Percentiles rank a stretch among this genome's conserved stretches.
phyloP scores from a whole-genome alignment of 768 basidiomycete genomes.

The Cystofilobasidium bisporidii region DNA sequence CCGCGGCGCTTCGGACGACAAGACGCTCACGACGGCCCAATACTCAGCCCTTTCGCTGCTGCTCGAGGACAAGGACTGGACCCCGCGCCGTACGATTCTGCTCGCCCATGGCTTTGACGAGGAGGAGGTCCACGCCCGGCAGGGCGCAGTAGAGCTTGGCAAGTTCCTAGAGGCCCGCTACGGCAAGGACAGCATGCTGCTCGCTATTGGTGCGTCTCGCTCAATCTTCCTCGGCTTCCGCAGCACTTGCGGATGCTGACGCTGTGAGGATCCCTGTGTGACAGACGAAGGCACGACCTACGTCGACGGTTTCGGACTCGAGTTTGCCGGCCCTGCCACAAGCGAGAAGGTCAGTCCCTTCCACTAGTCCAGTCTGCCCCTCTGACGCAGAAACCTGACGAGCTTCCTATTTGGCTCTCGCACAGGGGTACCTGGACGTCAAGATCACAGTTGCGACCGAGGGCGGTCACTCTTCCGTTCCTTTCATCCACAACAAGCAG shows the following conservation, averaged over 20 bases:
- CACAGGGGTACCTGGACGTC: conserved; percentile 37
- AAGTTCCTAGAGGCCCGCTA: conserved; percentile 36
- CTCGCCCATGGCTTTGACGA: conserved; percentile 38
- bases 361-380: too few species aligned
- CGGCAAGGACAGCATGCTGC: conserved; percentile 34
- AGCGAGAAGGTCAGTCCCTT: conserved; percentile 32
- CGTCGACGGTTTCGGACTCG: conserved; percentile 30
- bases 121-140: conserved; percentile 37
- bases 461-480: conserved; percentile 38
- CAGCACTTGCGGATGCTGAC: too few species aligned
- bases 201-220: conserved; percentile 30
- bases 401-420: too few species aligned
- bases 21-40: conserved; percentile 34
- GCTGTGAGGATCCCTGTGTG: too few species aligned
- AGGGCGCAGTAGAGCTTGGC: conserved; percentile 37
- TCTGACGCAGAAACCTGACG: too few species aligned
- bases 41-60: conserved; percentile 37
- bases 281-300: conserved; percentile 23
- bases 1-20: conserved; percentile 37
- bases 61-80: conserved; percentile 17
- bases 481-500: conserved; percentile 28
- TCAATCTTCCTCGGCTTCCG: too few species aligned
- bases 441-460: conserved; percentile 36
- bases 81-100: conserved; percentile 35
- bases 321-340: conserved; percentile 35